Evolutionary conservation across 1,284 basidiomycete species (phyloP), one percentile per base, ranked within the genome.

Genomic region (Ceratobasidium sp.): DNA sequence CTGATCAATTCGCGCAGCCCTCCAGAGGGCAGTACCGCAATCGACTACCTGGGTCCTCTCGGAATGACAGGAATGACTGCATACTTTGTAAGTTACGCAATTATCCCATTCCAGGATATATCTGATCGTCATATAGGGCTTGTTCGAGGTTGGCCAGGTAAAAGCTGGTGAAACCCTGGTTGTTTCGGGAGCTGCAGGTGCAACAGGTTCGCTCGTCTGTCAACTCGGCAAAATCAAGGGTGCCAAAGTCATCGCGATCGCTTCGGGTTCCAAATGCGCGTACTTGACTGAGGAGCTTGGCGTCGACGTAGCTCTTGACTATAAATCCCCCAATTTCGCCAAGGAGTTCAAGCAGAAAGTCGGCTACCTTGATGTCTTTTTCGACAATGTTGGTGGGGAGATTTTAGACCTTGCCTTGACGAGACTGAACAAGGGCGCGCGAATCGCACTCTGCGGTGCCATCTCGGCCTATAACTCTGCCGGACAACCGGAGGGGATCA

Each of bases 171-270:
- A 97, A 73, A 92, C 87, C 0, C 86, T 96, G 58, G 85, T 96
- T 30, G 90, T 97, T 23, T 93, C 92, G 0, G 94, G 93, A 23
- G 94, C 94, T 0, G 94, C 94, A 23, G 94, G 94, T n/a, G 89
- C 93, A 2, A 92, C 94, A 21, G 91, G 92, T 39, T 86, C 89
- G 34, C 80, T 91, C 73, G 89, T 84, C 36, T 92, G 88, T 79
- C 91, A 96, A 79, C 85, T 95, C 34, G 94, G 90, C 70, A 92
- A 91, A 79, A 84, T 86, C 58, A 81, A 83, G 21, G 91, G 91
- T 39, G 90, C 90, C 41, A 91, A 88, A 75, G 94, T 97, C 60
- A 89, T 94, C 76, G 95, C 89, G 12, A 92, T 96, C 75, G 94
- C 90, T 0, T 91, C 91, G 21, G 87, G 88, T 0, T 78, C 85